phyloP scores from a whole-genome alignment of 2,329 filamentous ascomycete species.

The Ceratocystis lukuohia region DNA sequence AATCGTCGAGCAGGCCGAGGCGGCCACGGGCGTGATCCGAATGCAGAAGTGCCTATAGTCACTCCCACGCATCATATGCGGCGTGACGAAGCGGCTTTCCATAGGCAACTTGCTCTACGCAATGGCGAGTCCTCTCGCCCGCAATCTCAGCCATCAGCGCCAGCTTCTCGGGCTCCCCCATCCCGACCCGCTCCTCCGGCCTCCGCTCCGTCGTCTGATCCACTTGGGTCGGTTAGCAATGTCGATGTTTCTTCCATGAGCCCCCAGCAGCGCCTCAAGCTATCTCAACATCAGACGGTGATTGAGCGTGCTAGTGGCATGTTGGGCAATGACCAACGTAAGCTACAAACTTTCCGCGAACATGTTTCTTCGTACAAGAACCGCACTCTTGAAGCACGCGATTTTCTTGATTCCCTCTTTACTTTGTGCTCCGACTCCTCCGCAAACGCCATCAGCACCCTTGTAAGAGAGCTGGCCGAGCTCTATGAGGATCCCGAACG shows the following conservation, averaged over 20 bases:
- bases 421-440: constrained; percentile 67
- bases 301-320: constrained; percentile 74
- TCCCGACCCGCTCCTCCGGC: constrained; percentile 13
- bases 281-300: constrained; percentile 68
- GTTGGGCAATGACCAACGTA: constrained; percentile 60
- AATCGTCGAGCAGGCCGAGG: constrained; percentile 31
- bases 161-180: constrained; percentile 19
- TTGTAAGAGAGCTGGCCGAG: constrained; percentile 83
- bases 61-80: constrained; percentile 65
- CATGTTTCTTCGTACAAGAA: constrained; percentile 68
- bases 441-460: constrained; percentile 67
- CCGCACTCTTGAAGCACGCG: constrained; percentile 53
- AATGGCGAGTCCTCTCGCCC: constrained; percentile 37
- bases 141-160: constrained; percentile 39
- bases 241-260: constrained; percentile 31
- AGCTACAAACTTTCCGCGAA: constrained; percentile 63
- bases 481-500: constrained; percentile 77
- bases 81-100: constrained; percentile 79
- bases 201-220: constrained; percentile 21
- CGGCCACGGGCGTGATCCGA: constrained; percentile 29
- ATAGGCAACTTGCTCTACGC: constrained; percentile 83
- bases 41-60: constrained; percentile 56
- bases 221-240: constrained; percentile 10
- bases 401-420: constrained; percentile 79
- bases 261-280: constrained; percentile 67